Evolutionary conservation across 2,329 filamentous ascomycete species (phyloP).

Genomic region (Meredithiella fracta): DNA sequence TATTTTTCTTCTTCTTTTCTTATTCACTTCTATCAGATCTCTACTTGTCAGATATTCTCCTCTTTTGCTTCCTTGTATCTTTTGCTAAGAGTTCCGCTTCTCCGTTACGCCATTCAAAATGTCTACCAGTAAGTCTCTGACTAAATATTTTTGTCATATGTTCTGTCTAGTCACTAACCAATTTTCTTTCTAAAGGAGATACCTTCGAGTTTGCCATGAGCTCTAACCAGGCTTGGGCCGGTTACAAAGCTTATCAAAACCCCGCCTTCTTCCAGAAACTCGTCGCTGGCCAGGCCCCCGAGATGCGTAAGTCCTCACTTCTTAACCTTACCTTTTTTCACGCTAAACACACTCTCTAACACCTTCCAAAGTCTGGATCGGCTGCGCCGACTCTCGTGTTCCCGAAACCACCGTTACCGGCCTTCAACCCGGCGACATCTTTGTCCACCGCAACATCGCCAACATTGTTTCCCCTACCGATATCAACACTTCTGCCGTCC

Average conservation of each 20-base stretch:
- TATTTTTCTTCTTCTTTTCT: neutral
- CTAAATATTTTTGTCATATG: neutral
- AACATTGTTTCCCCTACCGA: conserved; percentile 65
- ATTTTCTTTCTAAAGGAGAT: conserved; percentile 27
- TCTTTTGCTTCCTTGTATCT: neutral
- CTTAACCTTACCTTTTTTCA: neutral
- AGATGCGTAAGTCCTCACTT: conserved; percentile 34
- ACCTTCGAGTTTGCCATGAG: conserved; percentile 45
- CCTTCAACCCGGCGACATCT: conserved; percentile 67
- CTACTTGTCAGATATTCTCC: no score
- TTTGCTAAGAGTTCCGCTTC: neutral
- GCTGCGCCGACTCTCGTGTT: conserved; percentile 72
- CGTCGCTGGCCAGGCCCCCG: conserved; percentile 48
- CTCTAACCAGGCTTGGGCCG: conserved; percentile 56
- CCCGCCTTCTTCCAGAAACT: conserved; percentile 55
- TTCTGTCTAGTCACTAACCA: neutral
- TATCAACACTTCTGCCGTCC: conserved; percentile 56
- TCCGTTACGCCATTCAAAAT: neutral
- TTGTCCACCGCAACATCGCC: conserved; percentile 81
- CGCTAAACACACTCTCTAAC: neutral
- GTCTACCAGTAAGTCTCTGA: conserved; percentile 1
- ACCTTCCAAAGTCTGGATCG: conserved; percentile 50
- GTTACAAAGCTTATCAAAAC: conserved; percentile 46
- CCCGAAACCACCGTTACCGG: conserved; percentile 70
- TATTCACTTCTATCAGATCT: neutral